Percentiles rank a stretch among this genome's conserved stretches.
These are phyloP conservation scores for Diaporthe sp. DNA, from an alignment of 2,329 filamentous ascomycete genomes.

Conservation along the genomic window DNA sequence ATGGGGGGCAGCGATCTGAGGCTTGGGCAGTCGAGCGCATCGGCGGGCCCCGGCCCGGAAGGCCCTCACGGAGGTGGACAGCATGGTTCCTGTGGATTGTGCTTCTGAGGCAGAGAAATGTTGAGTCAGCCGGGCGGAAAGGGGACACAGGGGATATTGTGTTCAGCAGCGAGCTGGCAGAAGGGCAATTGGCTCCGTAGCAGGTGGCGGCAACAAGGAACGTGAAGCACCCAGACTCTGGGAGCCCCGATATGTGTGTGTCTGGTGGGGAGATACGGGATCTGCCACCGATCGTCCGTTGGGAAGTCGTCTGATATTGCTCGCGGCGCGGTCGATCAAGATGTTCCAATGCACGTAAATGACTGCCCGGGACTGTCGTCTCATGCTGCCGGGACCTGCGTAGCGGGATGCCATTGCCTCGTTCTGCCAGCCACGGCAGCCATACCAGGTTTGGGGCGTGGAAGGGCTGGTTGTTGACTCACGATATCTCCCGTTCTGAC, in stretches of 20 bases:
- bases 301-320: background rate
- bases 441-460: background rate
- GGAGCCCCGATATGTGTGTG: background rate
- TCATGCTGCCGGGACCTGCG: conserved; percentile 17
- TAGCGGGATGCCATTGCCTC: conserved; percentile 2
- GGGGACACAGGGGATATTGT: too few species aligned
- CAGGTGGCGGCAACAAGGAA: conserved; percentile 12
- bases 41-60: conserved; percentile 59
- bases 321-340: background rate
- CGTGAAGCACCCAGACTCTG: background rate
- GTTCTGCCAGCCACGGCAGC: background rate
- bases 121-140: conserved; percentile 9
- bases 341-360: background rate
- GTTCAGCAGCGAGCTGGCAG: background rate
- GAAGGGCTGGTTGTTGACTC: conserved; percentile 36
- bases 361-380: background rate
- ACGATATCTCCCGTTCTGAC: conserved; percentile 38
- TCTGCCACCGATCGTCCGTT: background rate
- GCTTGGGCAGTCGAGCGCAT: conserved; percentile 48
- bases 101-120: background rate
- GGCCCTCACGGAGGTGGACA: conserved; percentile 55
- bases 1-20: conserved; percentile 26
- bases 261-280: background rate
- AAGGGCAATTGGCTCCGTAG: conserved; percentile 14
- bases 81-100: conserved; percentile 49